phyloP scores from a whole-genome alignment of 768 basidiomycete genomes.

The Xerocomellus dryophilus region DNA sequence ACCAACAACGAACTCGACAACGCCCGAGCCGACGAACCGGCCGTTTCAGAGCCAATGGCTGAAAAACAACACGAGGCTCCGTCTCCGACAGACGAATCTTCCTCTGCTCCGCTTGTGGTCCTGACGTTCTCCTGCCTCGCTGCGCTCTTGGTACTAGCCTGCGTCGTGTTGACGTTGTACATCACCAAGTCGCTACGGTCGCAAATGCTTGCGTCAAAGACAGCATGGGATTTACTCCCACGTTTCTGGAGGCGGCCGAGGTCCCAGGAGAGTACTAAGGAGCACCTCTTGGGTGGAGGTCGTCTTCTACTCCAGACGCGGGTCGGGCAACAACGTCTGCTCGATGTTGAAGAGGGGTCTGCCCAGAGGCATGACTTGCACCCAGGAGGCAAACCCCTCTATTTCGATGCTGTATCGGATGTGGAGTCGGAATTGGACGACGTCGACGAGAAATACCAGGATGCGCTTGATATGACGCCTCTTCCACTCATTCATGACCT shows the following conservation, averaged over 20 bases:
- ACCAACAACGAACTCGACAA: slow-evolving; percentile 11
- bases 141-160: slow-evolving; percentile 25
- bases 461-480: slow-evolving; percentile 28
- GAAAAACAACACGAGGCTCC: background rate
- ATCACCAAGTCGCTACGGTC: slow-evolving; percentile 18
- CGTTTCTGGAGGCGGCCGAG: slow-evolving; percentile 10
- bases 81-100: background rate
- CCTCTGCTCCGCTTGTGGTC: slow-evolving; percentile 14
- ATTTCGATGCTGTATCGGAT: slow-evolving; percentile 17
- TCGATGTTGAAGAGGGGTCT: slow-evolving; percentile 4
- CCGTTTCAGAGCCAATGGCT: background rate
- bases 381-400: slow-evolving; percentile 1
- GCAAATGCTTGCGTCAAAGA: slow-evolving; percentile 20
- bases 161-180: slow-evolving; percentile 21
- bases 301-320: slow-evolving; percentile 1
- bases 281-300: background rate
- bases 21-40: background rate
- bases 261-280: slow-evolving; percentile 2
- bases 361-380: background rate
- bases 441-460: slow-evolving; percentile 30
- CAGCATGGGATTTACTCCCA: slow-evolving; percentile 24
- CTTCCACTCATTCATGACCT: slow-evolving; percentile 19
- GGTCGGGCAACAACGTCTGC: background rate
- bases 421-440: slow-evolving; percentile 26
- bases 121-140: slow-evolving; percentile 27